A percentile compares a stretch with the other conserved stretches of the same genome.
Evolutionary conservation across 148 eudicot species (phyloP).

Genomic region (Rhododendron vialii): DNA sequence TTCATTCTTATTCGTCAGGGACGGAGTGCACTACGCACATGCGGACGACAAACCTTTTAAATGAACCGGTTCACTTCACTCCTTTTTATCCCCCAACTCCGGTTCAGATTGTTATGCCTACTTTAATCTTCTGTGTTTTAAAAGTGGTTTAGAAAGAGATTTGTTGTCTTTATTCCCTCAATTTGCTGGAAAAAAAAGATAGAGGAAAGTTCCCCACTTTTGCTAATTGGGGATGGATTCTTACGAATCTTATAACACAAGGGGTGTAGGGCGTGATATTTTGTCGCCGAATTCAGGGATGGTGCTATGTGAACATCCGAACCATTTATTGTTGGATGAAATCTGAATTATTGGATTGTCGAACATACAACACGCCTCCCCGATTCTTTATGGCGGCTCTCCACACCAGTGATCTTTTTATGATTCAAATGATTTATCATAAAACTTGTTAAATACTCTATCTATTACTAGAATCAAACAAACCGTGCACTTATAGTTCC

Average conservation of each 20-base stretch:
- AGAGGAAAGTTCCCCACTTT: background rate
- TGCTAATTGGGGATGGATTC: background rate
- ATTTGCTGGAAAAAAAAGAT: background rate
- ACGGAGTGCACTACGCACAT: too few relatives aligned
- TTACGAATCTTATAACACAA: background rate
- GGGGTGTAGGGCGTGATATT: background rate
- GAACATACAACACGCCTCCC: too few relatives aligned
- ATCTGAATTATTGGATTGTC: too few relatives aligned
- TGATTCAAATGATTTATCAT: background rate
- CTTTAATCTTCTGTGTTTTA: background rate
- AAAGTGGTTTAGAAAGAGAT: background rate
- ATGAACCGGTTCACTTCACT: background rate
- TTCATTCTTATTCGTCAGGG: too few relatives aligned
- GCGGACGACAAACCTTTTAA: too few relatives aligned
- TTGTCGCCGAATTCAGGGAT: background rate
- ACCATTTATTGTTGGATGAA: too few relatives aligned
- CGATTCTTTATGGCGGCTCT: background rate
- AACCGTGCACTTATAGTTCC: background rate
- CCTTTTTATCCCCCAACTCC: background rate
- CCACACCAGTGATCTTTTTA: background rate
- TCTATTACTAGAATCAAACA: background rate
- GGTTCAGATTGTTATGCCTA: background rate
- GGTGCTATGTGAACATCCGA: too few relatives aligned
- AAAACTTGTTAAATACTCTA: background rate
- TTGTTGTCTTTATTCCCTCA: constrained; percentile 2